These are phyloP conservation scores for Xylaria sp. DNA, from an alignment of 2,329 filamentous ascomycete genomes.

Conservation along the genomic window DNA sequence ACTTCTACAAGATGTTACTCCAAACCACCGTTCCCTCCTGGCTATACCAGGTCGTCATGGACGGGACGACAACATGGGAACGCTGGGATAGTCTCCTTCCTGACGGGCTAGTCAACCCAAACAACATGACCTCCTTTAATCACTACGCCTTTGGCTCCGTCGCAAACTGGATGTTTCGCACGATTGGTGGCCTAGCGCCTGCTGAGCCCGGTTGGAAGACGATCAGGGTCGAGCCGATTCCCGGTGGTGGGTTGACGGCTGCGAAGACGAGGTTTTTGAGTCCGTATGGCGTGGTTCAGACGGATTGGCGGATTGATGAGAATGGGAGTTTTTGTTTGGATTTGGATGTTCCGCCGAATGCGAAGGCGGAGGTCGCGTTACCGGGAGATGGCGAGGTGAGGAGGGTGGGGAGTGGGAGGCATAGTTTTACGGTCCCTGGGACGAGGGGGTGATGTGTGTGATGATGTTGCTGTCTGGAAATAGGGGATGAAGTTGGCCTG, in stretches of 20 bases:
- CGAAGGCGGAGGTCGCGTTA: conserved; percentile 22
- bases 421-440: conserved; percentile 18
- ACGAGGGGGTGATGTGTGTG: background rate
- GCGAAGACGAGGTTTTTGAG: conserved; percentile 30
- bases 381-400: conserved; percentile 15
- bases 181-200: conserved; percentile 38
- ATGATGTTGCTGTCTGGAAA: too few species aligned
- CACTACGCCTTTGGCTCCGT: conserved; percentile 48
- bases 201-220: conserved; percentile 39
- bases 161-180: conserved; percentile 42
- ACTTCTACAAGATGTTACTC: conserved; percentile 45
- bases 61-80: conserved; percentile 47
- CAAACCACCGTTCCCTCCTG: conserved; percentile 42
- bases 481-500: too few species aligned
- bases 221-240: conserved; percentile 33
- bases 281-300: conserved; percentile 31
- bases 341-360: conserved; percentile 25
- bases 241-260: conserved; percentile 34
- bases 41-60: conserved; percentile 44
- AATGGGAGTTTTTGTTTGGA: conserved; percentile 20
- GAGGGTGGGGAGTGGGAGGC: conserved; percentile 24
- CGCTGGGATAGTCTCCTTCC: conserved; percentile 45
- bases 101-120: conserved; percentile 40
- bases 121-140: conserved; percentile 46
- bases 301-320: conserved; percentile 28